A percentile compares a stretch with the other conserved stretches of the same genome.
Conservation (phyloP, 2,329 filamentous ascomycete genomes). For the Colletotrichum melonis region DNA sequence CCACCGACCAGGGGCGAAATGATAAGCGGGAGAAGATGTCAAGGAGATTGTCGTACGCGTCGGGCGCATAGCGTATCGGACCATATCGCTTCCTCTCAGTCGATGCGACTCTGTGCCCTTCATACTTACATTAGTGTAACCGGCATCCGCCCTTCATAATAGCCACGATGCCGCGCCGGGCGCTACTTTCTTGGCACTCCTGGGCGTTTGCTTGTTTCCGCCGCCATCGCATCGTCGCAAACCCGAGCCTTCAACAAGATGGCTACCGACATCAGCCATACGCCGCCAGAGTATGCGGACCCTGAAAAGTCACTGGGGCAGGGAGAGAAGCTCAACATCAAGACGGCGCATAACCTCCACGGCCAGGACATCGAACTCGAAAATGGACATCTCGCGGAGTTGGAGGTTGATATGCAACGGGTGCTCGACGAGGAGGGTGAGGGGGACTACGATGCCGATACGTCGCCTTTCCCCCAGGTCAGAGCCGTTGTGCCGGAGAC, state of each 20-base stretch:
- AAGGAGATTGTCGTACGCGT: background rate
- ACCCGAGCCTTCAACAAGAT: background rate
- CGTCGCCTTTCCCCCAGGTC: constrained; percentile 48
- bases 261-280: constrained; percentile 24
- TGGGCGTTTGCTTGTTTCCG: constrained; percentile 1
- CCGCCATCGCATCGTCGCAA: background rate
- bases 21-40: background rate
- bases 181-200: constrained; percentile 26
- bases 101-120: background rate
- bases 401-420: constrained; percentile 26
- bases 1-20: too few species aligned
- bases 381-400: constrained; percentile 29
- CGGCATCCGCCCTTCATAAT: background rate
- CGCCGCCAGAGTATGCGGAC: constrained; percentile 6
- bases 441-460: constrained; percentile 36
- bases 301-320: constrained; percentile 9
- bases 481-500: constrained; percentile 53
- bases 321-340: background rate
- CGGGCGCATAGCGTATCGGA: background rate
- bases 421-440: constrained; percentile 20
- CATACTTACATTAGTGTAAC: background rate
- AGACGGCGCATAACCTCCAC: constrained; percentile 25
- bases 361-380: constrained; percentile 24
- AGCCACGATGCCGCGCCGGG: constrained; percentile 30
- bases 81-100: background rate